Evolutionary conservation across 768 basidiomycete genomes (phyloP).

Genomic region (Grammothele lineata): DNA sequence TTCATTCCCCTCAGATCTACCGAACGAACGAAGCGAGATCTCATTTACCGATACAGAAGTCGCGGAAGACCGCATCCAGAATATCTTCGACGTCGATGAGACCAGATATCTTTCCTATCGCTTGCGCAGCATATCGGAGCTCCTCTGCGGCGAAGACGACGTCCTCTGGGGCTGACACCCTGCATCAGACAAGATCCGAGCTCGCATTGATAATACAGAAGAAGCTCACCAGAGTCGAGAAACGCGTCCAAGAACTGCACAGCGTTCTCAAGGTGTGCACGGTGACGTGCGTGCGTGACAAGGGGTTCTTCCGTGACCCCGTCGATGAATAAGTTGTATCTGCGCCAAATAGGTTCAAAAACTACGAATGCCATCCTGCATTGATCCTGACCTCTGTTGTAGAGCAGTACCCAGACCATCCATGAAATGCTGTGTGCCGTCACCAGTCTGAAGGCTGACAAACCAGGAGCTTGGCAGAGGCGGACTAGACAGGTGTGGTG

Average conservation of each 20-base stretch:
- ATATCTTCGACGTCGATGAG: conserved; percentile 79
- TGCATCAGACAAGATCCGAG: too few relatives aligned
- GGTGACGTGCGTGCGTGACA: conserved; percentile 77
- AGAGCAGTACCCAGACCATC: conserved; percentile 51
- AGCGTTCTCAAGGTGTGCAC: conserved; percentile 68
- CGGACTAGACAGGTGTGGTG: too few relatives aligned
- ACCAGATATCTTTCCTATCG: conserved; percentile 84
- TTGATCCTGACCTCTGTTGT: conserved; percentile 51
- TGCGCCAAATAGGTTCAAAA: background rate
- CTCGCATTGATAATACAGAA: background rate
- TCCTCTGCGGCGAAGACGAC: conserved; percentile 84
- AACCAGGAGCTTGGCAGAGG: conserved; percentile 38
- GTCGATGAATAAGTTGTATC: conserved; percentile 12
- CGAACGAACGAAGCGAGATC: too few relatives aligned
- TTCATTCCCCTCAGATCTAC: too few relatives aligned
- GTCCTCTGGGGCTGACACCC: conserved; percentile 50
- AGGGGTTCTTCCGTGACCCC: conserved; percentile 41
- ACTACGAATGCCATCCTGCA: too few relatives aligned
- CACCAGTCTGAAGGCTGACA: conserved; percentile 55
- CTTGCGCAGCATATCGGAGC: conserved; percentile 77
- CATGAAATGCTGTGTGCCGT: conserved; percentile 58
- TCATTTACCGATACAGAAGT: conserved; percentile 88
- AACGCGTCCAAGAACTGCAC: conserved; percentile 60
- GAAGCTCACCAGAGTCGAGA: conserved; percentile 38
- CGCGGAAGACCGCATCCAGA: conserved; percentile 74